Evolutionary conservation across 352 stramenopile species (phyloP).

Genomic region (Pythium periplocum): DNA sequence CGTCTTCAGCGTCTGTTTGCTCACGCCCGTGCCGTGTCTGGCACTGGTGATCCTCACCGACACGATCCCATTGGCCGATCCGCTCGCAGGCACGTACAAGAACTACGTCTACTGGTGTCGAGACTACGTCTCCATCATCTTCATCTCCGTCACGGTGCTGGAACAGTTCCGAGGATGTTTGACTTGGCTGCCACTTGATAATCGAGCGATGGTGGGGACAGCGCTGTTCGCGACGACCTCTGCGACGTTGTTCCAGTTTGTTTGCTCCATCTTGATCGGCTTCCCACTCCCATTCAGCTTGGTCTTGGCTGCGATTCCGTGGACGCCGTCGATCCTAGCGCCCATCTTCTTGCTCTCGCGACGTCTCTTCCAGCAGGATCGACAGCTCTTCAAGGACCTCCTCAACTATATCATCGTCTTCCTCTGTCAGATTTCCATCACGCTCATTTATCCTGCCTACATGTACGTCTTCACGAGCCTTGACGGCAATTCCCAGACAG

Average conservation of each 20-base stretch:
- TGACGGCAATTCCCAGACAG: background rate
- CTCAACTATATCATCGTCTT: conserved; percentile 1
- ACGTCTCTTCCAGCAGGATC: background rate
- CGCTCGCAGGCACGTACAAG: background rate
- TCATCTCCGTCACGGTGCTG: conserved; percentile 2
- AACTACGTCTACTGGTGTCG: conserved; percentile 2
- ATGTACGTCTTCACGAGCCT: conserved; percentile 6
- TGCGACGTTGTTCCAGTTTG: background rate
- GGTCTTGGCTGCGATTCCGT: conserved; percentile 17
- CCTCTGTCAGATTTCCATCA: background rate
- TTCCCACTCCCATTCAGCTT: conserved; percentile 8
- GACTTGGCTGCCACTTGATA: background rate
- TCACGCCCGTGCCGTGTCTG: conserved; percentile 2
- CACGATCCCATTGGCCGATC: conserved; percentile 1
- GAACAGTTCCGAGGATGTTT: background rate
- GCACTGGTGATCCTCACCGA: conserved; percentile 1
- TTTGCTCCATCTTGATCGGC: conserved; percentile 2
- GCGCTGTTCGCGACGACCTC: background rate
- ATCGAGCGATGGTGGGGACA: background rate
- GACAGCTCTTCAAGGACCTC: background rate
- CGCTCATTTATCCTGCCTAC: conserved; percentile 5
- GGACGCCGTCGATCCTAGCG: conserved; percentile 14
- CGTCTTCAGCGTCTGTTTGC: background rate
- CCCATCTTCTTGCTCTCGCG: background rate
- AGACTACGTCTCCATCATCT: conserved; percentile 1